Conservation (phyloP, 176 grass and related monocot species). For the Cenchrus purpureus region DNA sequence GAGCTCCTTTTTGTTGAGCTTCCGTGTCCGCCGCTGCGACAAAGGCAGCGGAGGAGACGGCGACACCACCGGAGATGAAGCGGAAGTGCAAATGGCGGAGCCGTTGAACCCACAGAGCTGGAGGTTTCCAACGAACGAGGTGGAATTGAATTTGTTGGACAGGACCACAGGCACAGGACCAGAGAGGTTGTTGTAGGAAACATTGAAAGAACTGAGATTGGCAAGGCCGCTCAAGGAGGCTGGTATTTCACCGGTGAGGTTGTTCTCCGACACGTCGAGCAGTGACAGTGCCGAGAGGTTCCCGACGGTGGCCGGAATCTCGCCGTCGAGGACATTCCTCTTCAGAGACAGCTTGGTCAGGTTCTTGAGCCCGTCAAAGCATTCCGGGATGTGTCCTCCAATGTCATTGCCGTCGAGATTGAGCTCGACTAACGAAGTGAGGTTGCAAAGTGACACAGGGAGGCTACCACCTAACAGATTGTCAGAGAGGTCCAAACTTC, state of each 20-base stretch:
- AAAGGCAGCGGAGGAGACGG: slow-evolving; percentile 44
- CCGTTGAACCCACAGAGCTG: slow-evolving; percentile 82
- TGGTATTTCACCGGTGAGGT: slow-evolving; percentile 79
- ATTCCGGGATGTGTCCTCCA: slow-evolving; percentile 52
- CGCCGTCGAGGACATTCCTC: slow-evolving; percentile 60
- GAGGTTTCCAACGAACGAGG: slow-evolving; percentile 85
- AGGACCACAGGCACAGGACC: slow-evolving; percentile 73
- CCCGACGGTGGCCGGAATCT: slow-evolving; percentile 64
- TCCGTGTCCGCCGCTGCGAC: slow-evolving; percentile 42
- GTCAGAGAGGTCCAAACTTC: slow-evolving; percentile 67
- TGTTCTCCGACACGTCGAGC: slow-evolving; percentile 84
- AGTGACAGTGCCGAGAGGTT: slow-evolving; percentile 66
- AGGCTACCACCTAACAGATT: slow-evolving; percentile 60
- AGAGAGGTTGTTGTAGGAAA: slow-evolving; percentile 76
- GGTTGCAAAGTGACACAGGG: slow-evolving; percentile 55
- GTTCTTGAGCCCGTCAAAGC: slow-evolving; percentile 66
- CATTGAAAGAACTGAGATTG: slow-evolving; percentile 71
- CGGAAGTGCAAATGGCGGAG: slow-evolving; percentile 72
- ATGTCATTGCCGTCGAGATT: slow-evolving; percentile 64
- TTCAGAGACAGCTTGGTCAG: slow-evolving; percentile 61
- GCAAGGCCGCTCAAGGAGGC: slow-evolving; percentile 56
- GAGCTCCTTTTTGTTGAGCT: slow-evolving; percentile 72
- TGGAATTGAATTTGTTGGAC: slow-evolving; percentile 85
- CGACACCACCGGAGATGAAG: slow-evolving; percentile 47
- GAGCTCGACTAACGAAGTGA: slow-evolving; percentile 55